Base-by-base conservation (phyloP, 164 flowering plant genomes). In the Vitis amurensis region DNA sequence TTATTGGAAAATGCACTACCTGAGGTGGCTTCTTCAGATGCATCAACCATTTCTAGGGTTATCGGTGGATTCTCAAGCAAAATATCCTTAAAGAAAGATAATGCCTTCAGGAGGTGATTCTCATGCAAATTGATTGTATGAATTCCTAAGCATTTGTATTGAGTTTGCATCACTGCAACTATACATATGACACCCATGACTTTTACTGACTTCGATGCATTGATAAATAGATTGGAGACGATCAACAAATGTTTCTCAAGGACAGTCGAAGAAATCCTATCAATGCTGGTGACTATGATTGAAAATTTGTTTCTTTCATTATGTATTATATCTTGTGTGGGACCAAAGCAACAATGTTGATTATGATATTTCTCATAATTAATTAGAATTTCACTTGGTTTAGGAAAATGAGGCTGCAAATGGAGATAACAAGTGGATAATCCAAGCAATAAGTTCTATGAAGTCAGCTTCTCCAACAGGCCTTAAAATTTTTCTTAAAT, bases 251-350 rank as follows among this genome's bases (percentile, higher is more conserved):
- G 77, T 58, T 74, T 62, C 56, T 68, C 68, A 9, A 58, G 50
- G 0, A 68, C 77, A 11, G 68, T 68, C 16, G 73, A 74, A 74
- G 77, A 74, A 31, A 74, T 74, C 63, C 50, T 74, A 14, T n/a
- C 51, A 11, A 55, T 59, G 6, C 68, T 74, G 51, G 77, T 74
- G 62, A 68, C 69, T 56, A 17, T 44, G 44, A 31, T 31, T 31
- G 44, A 4, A 6, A 31, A 23, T 1, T 23, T 1, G 27, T 23
- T 23, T 23, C 44, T 31, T 31, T 31, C 44, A 6, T 31, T 4
- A 31, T 31, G 44, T 6, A 31, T 31, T 4, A 4, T 31, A 31
- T 31, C 5, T 31, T 31, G 5, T 31, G 44, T 31, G 7, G 44
- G 7, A 31, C 44, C 5, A 31, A 31, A 31, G 44, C 44, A 31